Percentiles rank a stretch among this genome's conserved stretches.
These are phyloP conservation scores for Leersia perrieri DNA, from an alignment of 176 grass and related monocot species.

Conservation along the genomic window DNA sequence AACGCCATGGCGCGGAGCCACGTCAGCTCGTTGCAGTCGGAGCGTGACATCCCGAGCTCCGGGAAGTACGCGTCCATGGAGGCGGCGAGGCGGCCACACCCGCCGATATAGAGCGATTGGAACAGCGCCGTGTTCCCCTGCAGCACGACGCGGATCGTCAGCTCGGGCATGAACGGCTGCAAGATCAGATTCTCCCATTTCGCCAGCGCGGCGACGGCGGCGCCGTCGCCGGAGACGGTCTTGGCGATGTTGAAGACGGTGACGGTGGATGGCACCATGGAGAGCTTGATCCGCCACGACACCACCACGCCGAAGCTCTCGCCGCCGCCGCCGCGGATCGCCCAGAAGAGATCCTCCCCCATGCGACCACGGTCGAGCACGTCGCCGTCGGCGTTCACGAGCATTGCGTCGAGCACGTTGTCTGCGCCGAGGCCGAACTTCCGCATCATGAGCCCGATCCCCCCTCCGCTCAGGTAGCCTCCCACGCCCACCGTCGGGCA, in stretches of 20 bases:
- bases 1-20: constrained; percentile 40
- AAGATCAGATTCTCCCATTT: constrained; percentile 20
- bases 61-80: constrained; percentile 28
- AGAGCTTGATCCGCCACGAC: constrained; percentile 32
- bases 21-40: constrained; percentile 49
- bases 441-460: constrained; percentile 29
- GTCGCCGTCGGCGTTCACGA: constrained; percentile 39
- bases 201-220: constrained; percentile 30
- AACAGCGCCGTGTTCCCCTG: background rate
- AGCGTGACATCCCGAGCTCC: constrained; percentile 15
- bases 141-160: constrained; percentile 22
- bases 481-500: constrained; percentile 26
- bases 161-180: background rate
- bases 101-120: constrained; percentile 32
- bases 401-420: constrained; percentile 28
- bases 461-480: constrained; percentile 19
- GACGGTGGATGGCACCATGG: background rate
- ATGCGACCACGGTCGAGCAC: constrained; percentile 37
- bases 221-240: constrained; percentile 7
- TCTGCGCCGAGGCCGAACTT: constrained; percentile 9
- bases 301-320: constrained; percentile 47
- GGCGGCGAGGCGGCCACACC: background rate
- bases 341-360: constrained; percentile 52
- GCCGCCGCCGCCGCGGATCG: constrained; percentile 46
- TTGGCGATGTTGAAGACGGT: constrained; percentile 10